Base-by-base conservation (phyloP, 768 basidiomycete genomes). In the Kwoniella mangroviensis region DNA sequence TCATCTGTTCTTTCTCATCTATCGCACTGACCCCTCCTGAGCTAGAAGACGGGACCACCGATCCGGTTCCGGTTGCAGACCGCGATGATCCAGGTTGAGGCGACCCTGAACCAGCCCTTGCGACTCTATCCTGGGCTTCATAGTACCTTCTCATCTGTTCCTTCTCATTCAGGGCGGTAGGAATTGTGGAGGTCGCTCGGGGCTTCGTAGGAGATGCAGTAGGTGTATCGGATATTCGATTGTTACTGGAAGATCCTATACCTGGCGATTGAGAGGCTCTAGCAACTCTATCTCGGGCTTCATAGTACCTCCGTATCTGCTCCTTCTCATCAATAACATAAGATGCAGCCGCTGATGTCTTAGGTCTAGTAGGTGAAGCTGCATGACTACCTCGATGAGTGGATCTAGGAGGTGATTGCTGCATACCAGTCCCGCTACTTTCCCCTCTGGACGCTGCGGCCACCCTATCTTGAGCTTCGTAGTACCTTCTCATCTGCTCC, bases 91-190 rank as follows among this genome's bases (percentile, higher is more conserved):
- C 15, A 34, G 40, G 17, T 6, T 28, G 9, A 34, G 24, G 24
- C 17, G 56, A 60, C 13, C 24, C 21, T 10, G 40, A 22, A 41
- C 34, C 17, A 41, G 67, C 67, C 22, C 22, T 21, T 21, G 64
- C 69, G 15, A 72, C 71, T 2, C 64, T 11, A 17, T 73, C 71
- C 28, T 61, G 62, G 42, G 68, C 72, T 63, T 73, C 68, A 53
- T 67, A 63, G 41, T 58, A 71, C 22, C 70, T 55, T 51, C 55
- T 55, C 73, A 71, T 71, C 45, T 74, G 73, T 52, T 66, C 70
- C 51, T 71, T 71, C 49, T 73, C 72, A 28, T 73, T 68, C 11
- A 49, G 17, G 5, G 75, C 71, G 19, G 55, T 63, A n/a, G 58
- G 28, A 15, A 12, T 4, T 1, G 56, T 19, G 3, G 22, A 41